phyloP scores from a whole-genome alignment of 2,329 filamentous ascomycete genomes.

The Trichoderma afroharzianum region DNA sequence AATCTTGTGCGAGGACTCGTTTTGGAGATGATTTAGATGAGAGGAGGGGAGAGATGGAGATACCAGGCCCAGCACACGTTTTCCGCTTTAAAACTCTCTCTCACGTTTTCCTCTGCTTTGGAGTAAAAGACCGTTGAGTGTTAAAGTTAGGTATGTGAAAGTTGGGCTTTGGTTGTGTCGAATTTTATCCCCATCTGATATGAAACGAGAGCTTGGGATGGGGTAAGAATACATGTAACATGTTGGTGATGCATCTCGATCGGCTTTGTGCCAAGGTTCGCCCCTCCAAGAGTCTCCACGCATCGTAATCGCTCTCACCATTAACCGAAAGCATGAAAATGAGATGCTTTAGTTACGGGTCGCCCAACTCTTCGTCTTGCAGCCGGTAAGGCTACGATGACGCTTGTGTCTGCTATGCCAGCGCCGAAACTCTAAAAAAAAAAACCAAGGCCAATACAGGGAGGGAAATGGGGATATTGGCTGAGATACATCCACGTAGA shows the following conservation, averaged over 20 bases:
- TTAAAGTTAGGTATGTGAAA: not conserved
- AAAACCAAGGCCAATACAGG: not conserved
- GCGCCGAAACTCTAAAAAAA: not conserved
- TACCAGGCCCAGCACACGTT: not conserved
- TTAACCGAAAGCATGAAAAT: not conserved
- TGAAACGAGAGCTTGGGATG: not conserved
- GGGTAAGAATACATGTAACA: not conserved
- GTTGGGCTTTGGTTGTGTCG: not conserved
- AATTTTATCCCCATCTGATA: not conserved
- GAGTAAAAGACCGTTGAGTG: not conserved
- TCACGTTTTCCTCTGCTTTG: not conserved
- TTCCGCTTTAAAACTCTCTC: not conserved
- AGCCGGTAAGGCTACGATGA: not conserved
- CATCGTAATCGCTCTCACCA: not conserved
- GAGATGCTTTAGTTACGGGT: not conserved
- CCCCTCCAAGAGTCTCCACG: not conserved
- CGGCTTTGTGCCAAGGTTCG: not conserved
- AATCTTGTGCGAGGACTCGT: not conserved
- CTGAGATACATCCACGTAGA: not conserved
- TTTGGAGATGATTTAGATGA: not conserved
- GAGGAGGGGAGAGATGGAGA: not conserved
- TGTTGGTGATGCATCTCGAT: not conserved
- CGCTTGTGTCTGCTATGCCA: not conserved
- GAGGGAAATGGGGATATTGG: not conserved
- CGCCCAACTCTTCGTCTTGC: not conserved